Base-by-base conservation (phyloP, 495 filamentous ascomycete species). In the Penicillium atrosanguineum region DNA sequence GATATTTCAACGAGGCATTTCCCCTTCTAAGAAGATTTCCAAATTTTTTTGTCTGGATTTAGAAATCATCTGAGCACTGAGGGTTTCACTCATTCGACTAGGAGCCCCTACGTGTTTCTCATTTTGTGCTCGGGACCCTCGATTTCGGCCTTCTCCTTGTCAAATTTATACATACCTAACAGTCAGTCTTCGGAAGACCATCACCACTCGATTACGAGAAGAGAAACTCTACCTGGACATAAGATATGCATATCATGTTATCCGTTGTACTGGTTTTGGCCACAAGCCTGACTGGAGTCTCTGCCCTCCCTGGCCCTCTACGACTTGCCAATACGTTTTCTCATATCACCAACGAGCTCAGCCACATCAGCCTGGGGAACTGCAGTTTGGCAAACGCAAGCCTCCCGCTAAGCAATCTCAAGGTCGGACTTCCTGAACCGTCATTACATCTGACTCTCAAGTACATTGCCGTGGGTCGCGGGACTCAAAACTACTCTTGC, bases 401-500 rank as follows among this genome's bases (percentile, higher is more conserved):
- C 3, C 48, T 69, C 2, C 60, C 67, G 14, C 26, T 68, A 3
- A 56, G 60, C 20, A 37, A 57, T 16, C 65, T 68, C 6, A 51
- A 56, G 12, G 37, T 43, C 7, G 25, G 52, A 2, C 77, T 89
- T 15, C 72, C 78, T 7, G 29, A 58, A 0, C 83, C 84, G 4
- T 65, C 69, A 11, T 29, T 68, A 11, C 68, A 67, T 48, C 55
- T 82, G 34, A 69, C 63, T 12, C 75, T 90, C 49, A 80, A 82
- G 67, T 79, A 81, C 64, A 77, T 90, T 57, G 81, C 78, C 48
- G 52, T 90, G 48, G 88, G 87, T 57, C 84, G 84, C 29, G 88
- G 88, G 48, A 83, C 86, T 55, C 88, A 91, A 60, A 91, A 91
- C 74, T 91, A 91, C 74, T 87, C 81, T 23, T 91, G 88, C 65